phyloP scores from a whole-genome alignment of 2,329 filamentous ascomycete species.

The Penicillium italicum region DNA sequence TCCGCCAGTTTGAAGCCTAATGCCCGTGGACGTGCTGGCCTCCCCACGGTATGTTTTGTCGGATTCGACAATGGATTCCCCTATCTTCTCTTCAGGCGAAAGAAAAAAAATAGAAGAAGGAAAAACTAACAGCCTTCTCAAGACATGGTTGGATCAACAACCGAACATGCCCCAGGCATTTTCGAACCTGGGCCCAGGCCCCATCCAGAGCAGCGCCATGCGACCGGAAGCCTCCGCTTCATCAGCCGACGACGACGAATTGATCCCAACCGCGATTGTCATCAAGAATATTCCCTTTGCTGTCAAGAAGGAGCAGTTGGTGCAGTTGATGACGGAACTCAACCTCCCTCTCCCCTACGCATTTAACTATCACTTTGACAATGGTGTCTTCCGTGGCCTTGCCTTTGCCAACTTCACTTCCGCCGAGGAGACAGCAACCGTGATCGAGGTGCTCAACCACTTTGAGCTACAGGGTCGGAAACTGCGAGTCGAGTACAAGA shows the following conservation, averaged over 20 bases:
- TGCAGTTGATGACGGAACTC: constrained; percentile 90
- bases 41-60: constrained; percentile 66
- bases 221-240: constrained; percentile 41
- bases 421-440: constrained; percentile 83
- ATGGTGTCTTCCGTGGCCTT: constrained; percentile 90
- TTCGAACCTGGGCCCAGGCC: constrained; percentile 43
- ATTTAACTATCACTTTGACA: constrained; percentile 99
- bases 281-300: constrained; percentile 99
- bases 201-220: constrained; percentile 41
- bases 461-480: constrained; percentile 94
- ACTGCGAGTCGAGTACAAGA: constrained; percentile 96
- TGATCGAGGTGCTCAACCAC: constrained; percentile 92
- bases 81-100: background rate
- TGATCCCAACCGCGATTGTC: constrained; percentile 96
- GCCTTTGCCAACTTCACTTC: constrained; percentile 99
- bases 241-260: constrained; percentile 63
- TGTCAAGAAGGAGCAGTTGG: constrained; percentile 92
- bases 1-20: constrained; percentile 55
- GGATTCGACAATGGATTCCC: background rate
- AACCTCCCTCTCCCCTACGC: constrained; percentile 92
- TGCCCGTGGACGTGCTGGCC: constrained; percentile 54
- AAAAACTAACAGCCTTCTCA: background rate
- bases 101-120: too few relatives aligned
- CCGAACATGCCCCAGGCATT: constrained; percentile 47
- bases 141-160: constrained; percentile 64